A percentile compares a stretch with the other conserved stretches of the same genome.
Evolutionary conservation across 345 rosid genomes (phyloP).

Genomic region (Sapria himalayana): DNA sequence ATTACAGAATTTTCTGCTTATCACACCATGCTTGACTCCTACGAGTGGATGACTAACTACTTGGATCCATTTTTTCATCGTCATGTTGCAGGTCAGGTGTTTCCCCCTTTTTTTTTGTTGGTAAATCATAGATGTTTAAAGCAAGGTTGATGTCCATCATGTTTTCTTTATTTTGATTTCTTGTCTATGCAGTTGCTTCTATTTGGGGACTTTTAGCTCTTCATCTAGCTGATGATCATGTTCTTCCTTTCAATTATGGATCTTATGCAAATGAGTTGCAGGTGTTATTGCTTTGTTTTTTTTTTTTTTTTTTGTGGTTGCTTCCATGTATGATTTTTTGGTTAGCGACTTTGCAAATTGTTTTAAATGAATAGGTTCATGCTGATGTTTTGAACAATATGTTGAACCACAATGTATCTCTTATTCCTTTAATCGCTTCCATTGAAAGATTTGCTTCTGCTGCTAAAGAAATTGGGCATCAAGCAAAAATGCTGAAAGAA

Average conservation of each 20-base stretch:
- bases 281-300: constrained; percentile 16
- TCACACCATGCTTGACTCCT: constrained; percentile 83
- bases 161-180: constrained; percentile 4
- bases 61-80: constrained; percentile 75
- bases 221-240: constrained; percentile 51
- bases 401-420: constrained; percentile 23
- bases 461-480: constrained; percentile 32
- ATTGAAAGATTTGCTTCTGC: constrained; percentile 36
- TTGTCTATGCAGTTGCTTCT: constrained; percentile 49
- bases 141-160: neutral
- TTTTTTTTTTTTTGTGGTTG: neutral
- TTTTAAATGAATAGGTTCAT: constrained; percentile 16
- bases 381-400: constrained; percentile 24
- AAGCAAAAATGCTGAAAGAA: constrained; percentile 75
- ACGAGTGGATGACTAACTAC: constrained; percentile 47
- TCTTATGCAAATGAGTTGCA: constrained; percentile 46
- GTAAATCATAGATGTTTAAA: neutral
- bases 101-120: too few relatives aligned
- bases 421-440: constrained; percentile 31
- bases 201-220: constrained; percentile 80
- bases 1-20: constrained; percentile 78
- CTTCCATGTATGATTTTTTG: neutral
- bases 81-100: constrained; percentile 60
- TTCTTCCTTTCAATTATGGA: constrained; percentile 53
- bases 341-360: neutral